Evolutionary conservation across 345 rosid species (phyloP), one percentile per base, ranked within the genome.

Genomic region (Stellera chamaejasme): DNA sequence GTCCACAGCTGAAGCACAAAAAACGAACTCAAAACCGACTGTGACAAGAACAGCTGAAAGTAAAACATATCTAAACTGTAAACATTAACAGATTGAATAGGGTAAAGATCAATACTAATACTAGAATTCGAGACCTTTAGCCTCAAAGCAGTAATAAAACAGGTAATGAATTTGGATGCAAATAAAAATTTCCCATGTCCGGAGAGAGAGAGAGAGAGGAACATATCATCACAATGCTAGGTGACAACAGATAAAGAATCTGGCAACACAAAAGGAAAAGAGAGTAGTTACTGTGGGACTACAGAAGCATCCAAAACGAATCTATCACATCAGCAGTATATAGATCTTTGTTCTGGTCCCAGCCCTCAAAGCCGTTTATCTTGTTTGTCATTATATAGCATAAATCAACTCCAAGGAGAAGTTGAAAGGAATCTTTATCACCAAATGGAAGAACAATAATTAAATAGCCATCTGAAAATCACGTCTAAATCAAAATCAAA

Each of bases 231-330:
- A 5, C 9, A 32, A 32, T 32, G n/a, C 14, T 5, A 8, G 26
- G 50, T 27, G 43, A 23, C 45, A 27, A 16, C 45, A 19, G 19
- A 39, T 11, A 14, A 44, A 52, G 25, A 42, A 51, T 52, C 23
- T 27, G 39, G 44, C 36, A 67, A 13, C 66, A 10, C 16, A 46
- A 51, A 61, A 68, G 46, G 58, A 45, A 13, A 64, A 51, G 45
- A 46, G 52, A 44, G 11, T 16, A 51, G 27, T 32, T 44, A 50
- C 53, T 10, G 41, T 2, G n/a, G 6, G 44, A 56, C 41, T 45
- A 1, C 6, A 62, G 19, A 19, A 16, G 23, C 46, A 42, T 54
- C 53, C 54, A n/a, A 63, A 59, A 45, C 2, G 61, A 46, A 48
- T 68, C 61, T 43, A 13, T 57, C 66, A 66, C 25, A 13, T 15